These are phyloP conservation scores for Ophiostoma pallidulum DNA, from an alignment of 2,329 filamentous ascomycete genomes.

Conservation along the genomic window DNA sequence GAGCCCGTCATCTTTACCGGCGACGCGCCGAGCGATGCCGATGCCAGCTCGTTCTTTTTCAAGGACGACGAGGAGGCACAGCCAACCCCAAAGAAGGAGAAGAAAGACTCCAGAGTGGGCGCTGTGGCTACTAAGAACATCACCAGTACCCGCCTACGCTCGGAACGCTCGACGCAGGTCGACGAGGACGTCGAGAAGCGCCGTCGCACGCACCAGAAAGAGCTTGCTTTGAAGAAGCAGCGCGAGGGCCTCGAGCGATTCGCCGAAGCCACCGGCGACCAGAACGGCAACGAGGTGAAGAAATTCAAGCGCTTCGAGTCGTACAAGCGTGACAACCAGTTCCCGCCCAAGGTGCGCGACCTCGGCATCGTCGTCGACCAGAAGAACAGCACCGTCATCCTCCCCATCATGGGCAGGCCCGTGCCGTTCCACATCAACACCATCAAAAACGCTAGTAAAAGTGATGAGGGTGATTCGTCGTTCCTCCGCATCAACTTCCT, in stretches of 20 bases:
- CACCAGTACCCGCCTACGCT: constrained; percentile 83
- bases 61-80: constrained; percentile 88
- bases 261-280: constrained; percentile 70
- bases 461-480: constrained; percentile 86
- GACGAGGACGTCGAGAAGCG: constrained; percentile 85
- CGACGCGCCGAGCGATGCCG: constrained; percentile 81
- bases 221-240: constrained; percentile 78
- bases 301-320: constrained; percentile 99
- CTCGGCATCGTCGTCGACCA: constrained; percentile 82
- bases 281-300: constrained; percentile 89
- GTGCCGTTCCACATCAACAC: constrained; percentile 97
- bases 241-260: constrained; percentile 79
- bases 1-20: constrained; percentile 87
- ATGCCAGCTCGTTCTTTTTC: constrained; percentile 97
- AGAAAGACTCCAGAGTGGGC: constrained; percentile 72
- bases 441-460: constrained; percentile 98
- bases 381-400: constrained; percentile 81
- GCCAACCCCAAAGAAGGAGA: constrained; percentile 81
- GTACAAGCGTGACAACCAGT: constrained; percentile 94
- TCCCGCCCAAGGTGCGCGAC: constrained; percentile 73
- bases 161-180: constrained; percentile 76
- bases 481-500: constrained; percentile 96
- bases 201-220: constrained; percentile 85
- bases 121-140: constrained; percentile 93
- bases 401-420: constrained; percentile 94